Conservation (phyloP, 805 yeast genomes). For the Danielia reshetovae region DNA sequence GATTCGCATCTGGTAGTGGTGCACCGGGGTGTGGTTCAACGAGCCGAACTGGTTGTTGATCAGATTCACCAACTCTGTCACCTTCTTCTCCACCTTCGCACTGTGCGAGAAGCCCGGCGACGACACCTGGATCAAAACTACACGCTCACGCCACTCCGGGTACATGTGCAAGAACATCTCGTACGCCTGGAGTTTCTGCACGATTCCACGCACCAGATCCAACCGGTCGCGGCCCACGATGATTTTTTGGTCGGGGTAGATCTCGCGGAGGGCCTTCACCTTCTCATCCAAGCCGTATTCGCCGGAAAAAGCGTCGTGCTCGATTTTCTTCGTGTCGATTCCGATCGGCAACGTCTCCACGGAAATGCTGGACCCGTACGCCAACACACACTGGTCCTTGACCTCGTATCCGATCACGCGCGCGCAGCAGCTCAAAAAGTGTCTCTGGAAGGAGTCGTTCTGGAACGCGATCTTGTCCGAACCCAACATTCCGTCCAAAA, state of each 20-base stretch:
- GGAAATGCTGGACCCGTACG: constrained; percentile 73
- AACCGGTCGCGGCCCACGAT: constrained; percentile 93
- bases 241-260: constrained; percentile 65
- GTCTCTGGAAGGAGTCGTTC: constrained; percentile 80
- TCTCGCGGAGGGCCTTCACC: constrained; percentile 57
- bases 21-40: constrained; percentile 80
- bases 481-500: constrained; percentile 89
- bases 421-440: constrained; percentile 86
- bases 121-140: constrained; percentile 87
- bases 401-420: constrained; percentile 83
- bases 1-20: constrained; percentile 87
- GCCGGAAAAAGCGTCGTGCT: constrained; percentile 51
- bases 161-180: constrained; percentile 83
- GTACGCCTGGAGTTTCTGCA: constrained; percentile 88
- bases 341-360: constrained; percentile 86
- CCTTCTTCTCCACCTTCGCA: constrained; percentile 71
- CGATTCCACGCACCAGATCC: constrained; percentile 88
- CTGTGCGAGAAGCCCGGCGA: constrained; percentile 67
- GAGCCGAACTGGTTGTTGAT: constrained; percentile 85
- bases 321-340: constrained; percentile 69
- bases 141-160: constrained; percentile 88
- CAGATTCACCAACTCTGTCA: constrained; percentile 72
- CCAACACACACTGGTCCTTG: constrained; percentile 51
- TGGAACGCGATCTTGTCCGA: constrained; percentile 86
- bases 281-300: constrained; percentile 52